Evolutionary conservation across 164 flowering plant species (phyloP).

Genomic region (Tinospora cordifolia): DNA sequence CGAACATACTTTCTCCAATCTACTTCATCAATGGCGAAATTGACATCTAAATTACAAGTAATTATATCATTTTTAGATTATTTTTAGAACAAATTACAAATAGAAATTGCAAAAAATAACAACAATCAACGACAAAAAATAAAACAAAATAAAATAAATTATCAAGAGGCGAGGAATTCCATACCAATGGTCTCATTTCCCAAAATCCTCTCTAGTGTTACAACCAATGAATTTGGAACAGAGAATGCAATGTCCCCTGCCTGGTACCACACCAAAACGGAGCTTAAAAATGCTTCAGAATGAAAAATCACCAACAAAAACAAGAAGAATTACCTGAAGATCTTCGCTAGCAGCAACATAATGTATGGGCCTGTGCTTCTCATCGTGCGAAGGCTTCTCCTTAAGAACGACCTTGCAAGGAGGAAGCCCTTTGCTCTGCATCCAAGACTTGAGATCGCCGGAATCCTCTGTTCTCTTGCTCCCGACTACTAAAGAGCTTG

Average conservation of each 20-base stretch:
- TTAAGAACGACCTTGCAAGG: constrained; percentile 74
- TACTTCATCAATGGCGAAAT: too few species aligned
- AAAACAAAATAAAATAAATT: background rate
- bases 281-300: background rate
- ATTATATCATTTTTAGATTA: too few species aligned
- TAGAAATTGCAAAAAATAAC: background rate
- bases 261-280: constrained; percentile 22
- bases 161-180: background rate
- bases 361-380: constrained; percentile 54
- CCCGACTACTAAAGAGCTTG: constrained; percentile 12
- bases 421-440: constrained; percentile 84
- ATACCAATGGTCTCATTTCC: constrained; percentile 90
- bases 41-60: too few species aligned
- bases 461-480: constrained; percentile 32
- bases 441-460: constrained; percentile 82
- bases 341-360: constrained; percentile 91
- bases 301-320: background rate
- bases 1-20: too few species aligned
- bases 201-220: constrained; percentile 88
- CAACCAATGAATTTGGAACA: constrained; percentile 85
- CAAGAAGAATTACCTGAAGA: constrained; percentile 47
- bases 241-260: constrained; percentile 85
- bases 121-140: background rate
- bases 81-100: too few species aligned
- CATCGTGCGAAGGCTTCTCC: constrained; percentile 57